phyloP scores from a whole-genome alignment of 345 rosid genomes.

The Toxicodendron radicans region DNA sequence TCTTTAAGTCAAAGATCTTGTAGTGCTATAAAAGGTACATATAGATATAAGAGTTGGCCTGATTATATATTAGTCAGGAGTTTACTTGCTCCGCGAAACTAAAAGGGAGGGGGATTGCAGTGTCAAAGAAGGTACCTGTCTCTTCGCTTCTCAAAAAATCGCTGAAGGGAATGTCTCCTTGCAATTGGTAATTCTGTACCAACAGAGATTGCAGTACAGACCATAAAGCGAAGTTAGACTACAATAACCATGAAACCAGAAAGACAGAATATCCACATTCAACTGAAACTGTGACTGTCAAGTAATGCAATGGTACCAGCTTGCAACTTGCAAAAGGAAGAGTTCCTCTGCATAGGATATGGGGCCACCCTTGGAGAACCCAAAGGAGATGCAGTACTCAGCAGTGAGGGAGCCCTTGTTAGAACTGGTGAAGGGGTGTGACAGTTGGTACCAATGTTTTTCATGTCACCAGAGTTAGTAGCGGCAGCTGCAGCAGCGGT shows the following conservation, averaged over 20 bases:
- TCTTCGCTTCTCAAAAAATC: conserved; percentile 83
- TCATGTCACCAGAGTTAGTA: conserved; percentile 42
- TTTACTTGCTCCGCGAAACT: neutral
- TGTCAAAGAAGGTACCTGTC: conserved; percentile 58
- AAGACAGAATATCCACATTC: conserved; percentile 11
- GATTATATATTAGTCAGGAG: neutral
- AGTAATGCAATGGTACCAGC: conserved; percentile 51
- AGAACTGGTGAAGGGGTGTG: conserved; percentile 59
- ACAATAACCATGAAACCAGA: neutral
- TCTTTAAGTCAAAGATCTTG: neutral
- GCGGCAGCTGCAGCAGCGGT: conserved; percentile 50
- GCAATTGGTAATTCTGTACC: conserved; percentile 75
- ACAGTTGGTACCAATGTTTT: conserved; percentile 35
- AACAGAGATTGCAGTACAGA: conserved; percentile 19
- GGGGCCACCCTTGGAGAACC: conserved; percentile 55
- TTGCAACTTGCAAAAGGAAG: conserved; percentile 67
- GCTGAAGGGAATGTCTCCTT: conserved; percentile 88
- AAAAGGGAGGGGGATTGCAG: neutral
- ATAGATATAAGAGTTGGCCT: neutral
- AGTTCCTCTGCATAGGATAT: conserved; percentile 44
- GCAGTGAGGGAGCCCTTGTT: conserved; percentile 77
- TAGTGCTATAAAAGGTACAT: neutral
- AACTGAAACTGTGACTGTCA: conserved; percentile 6
- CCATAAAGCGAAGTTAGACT: conserved; percentile 8
- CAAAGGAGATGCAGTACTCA: conserved; percentile 56